Percentiles rank a stretch among this genome's conserved stretches.
phyloP scores from a whole-genome alignment of 2,329 filamentous ascomycete genomes.

The Xylariaceae sp. region DNA sequence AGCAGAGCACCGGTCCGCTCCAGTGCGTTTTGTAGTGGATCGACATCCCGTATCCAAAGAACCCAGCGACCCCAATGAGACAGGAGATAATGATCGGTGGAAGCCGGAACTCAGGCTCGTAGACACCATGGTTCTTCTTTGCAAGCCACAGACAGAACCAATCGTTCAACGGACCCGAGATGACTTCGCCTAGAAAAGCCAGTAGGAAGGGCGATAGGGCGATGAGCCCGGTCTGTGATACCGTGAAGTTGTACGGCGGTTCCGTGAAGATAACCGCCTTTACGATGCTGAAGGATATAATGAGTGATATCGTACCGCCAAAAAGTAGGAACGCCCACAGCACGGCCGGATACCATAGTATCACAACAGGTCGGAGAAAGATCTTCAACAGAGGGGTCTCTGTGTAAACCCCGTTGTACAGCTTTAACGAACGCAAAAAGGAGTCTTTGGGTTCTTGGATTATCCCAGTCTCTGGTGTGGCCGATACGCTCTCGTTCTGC shows the following conservation, averaged over 20 bases:
- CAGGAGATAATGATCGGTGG: constrained; percentile 38
- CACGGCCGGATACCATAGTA: constrained; percentile 47
- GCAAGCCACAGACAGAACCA: constrained; percentile 41
- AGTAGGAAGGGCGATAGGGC: constrained; percentile 47
- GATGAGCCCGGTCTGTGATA: constrained; percentile 45
- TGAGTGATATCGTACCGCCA: constrained; percentile 38
- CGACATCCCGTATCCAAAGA: constrained; percentile 44
- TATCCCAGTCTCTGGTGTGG: constrained; percentile 23
- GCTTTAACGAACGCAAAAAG: constrained; percentile 32
- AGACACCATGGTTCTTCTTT: constrained; percentile 46
- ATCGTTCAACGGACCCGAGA: constrained; percentile 44
- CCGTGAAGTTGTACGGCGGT: constrained; percentile 48
- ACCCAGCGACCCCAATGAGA: constrained; percentile 39
- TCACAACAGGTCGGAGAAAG: constrained; percentile 41
- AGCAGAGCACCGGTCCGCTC: constrained; percentile 43
- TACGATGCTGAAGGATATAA: constrained; percentile 43
- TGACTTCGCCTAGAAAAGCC: constrained; percentile 40
- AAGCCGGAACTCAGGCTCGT: constrained; percentile 48
- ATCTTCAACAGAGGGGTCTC: constrained; percentile 37
- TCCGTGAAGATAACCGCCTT: constrained; percentile 45
- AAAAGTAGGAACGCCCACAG: constrained; percentile 47
- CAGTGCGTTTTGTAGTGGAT: constrained; percentile 43
- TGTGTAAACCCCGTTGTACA: constrained; percentile 36
- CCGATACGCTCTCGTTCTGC: constrained; percentile 15
- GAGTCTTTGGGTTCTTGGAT: constrained; percentile 30